These are phyloP conservation scores for Trifolium repens DNA, from an alignment of 306 rosid genomes.

Conservation along the genomic window DNA sequence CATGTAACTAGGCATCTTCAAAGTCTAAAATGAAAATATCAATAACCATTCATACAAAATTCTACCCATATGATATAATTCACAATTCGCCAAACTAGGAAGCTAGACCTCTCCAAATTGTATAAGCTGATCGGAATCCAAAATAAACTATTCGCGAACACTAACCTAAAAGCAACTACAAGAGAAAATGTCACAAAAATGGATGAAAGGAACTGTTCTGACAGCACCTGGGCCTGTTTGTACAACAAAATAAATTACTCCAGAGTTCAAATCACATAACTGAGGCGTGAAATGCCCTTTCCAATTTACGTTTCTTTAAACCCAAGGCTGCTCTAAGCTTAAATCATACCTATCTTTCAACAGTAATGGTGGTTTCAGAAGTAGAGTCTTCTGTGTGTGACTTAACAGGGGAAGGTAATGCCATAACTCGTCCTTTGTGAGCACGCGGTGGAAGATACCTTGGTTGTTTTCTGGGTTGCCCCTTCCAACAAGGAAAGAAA, in stretches of 20 bases:
- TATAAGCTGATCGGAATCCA: conserved; percentile 44
- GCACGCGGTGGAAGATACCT: conserved; percentile 94
- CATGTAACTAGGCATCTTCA: conserved; percentile 6
- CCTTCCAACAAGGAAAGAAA: conserved; percentile 89
- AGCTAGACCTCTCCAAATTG: conserved; percentile 38
- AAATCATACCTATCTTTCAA: conserved; percentile 45
- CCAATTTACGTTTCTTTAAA: conserved; percentile 37
- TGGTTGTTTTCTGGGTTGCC: conserved; percentile 66
- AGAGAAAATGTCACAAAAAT: conserved; percentile 19
- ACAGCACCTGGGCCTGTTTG: conserved; percentile 54
- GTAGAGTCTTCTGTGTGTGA: conserved; percentile 55
- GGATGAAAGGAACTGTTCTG: conserved; percentile 45
- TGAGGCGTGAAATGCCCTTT: conserved; percentile 30
- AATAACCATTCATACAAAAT: conserved; percentile 54
- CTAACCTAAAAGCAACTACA: conserved; percentile 28
- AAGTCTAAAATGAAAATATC: conserved; percentile 42
- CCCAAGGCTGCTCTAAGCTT: conserved; percentile 45
- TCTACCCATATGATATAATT: conserved; percentile 48
- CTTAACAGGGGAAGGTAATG: conserved; percentile 59
- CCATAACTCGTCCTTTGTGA: conserved; percentile 68
- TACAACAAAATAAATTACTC: conserved; percentile 53
- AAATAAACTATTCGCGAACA: conserved; percentile 39
- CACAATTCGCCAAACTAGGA: conserved; percentile 46
- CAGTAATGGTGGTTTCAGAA: conserved; percentile 57
- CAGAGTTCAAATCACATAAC: conserved; percentile 43